Conservation (phyloP, 2,329 filamentous ascomycete genomes). For the Phoma herbarum region DNA sequence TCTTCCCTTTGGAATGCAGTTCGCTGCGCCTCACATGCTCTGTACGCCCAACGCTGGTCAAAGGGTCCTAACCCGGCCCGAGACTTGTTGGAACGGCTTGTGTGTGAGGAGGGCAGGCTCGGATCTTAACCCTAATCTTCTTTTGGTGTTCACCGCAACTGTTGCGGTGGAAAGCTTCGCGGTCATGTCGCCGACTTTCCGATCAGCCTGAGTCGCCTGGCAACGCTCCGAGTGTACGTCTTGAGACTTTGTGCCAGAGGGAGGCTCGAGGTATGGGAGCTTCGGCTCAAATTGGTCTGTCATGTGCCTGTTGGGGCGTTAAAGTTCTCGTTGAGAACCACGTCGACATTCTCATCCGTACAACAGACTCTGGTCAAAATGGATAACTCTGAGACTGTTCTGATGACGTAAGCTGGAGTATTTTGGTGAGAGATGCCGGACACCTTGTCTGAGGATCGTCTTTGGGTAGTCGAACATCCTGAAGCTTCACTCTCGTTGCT, state of each 20-base stretch:
- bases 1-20: constrained; percentile 71
- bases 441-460: constrained; percentile 58
- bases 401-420: constrained; percentile 56
- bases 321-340: constrained; percentile 80
- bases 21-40: constrained; percentile 52
- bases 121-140: constrained; percentile 98
- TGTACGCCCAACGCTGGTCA: constrained; percentile 60
- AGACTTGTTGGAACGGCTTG: constrained; percentile 54
- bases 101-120: constrained; percentile 69
- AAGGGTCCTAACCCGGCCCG: constrained; percentile 68
- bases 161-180: constrained; percentile 52
- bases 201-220: constrained; percentile 61
- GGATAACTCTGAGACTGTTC: constrained; percentile 63
- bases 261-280: constrained; percentile 57
- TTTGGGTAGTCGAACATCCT: constrained; percentile 58
- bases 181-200: constrained; percentile 71
- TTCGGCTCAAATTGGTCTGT: constrained; percentile 62
- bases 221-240: constrained; percentile 31
- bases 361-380: constrained; percentile 72
- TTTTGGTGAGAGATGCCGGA: constrained; percentile 60
- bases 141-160: constrained; percentile 68
- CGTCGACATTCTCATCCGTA: constrained; percentile 77
- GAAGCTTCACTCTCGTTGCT: constrained; percentile 2
- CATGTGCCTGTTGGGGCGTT: constrained; percentile 76
- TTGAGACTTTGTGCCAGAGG: constrained; percentile 47